These are phyloP conservation scores for Triangularia verruculosa DNA, from an alignment of 2,329 filamentous ascomycete species.

Conservation along the genomic window DNA sequence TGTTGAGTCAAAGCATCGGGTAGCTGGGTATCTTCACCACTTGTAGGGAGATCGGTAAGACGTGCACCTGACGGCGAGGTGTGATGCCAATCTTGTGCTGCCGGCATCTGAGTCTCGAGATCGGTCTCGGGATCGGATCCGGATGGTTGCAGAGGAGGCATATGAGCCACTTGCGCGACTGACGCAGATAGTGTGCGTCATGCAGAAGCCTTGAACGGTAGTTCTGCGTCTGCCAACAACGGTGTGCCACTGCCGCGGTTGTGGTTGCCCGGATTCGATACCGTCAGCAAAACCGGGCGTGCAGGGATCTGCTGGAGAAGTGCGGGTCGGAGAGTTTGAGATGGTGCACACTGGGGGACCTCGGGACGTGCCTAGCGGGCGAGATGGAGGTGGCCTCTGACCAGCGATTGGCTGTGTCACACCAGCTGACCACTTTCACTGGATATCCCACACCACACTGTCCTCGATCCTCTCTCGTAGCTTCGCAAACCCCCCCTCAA, in stretches of 20 bases:
- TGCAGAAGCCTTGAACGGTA: conserved; percentile 10
- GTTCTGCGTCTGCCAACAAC: neutral
- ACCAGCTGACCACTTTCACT: conserved; percentile 27
- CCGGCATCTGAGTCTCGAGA: conserved; percentile 7
- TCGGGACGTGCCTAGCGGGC: conserved; percentile 26
- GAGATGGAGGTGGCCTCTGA: conserved; percentile 20
- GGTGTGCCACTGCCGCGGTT: conserved; percentile 11
- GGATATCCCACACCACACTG: conserved; percentile 21
- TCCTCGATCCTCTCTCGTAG: too few species aligned
- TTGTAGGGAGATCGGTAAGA: neutral
- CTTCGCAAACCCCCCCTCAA: conserved; percentile 14
- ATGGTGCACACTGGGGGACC: conserved; percentile 17
- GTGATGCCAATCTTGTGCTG: neutral
- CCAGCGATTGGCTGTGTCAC: conserved; percentile 24
- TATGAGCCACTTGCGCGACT: neutral
- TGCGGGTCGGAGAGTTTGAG: conserved; percentile 26
- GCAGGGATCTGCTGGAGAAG: conserved; percentile 14
- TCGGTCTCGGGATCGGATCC: conserved; percentile 19
- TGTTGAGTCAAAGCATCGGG: neutral
- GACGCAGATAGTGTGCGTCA: neutral
- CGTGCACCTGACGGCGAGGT: neutral
- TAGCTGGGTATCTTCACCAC: neutral
- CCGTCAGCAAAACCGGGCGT: neutral
- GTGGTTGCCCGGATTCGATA: neutral
- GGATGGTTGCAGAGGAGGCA: conserved; percentile 7